Conservation (phyloP, 208 protist genomes). For the Acanthamoeba castellanii region DNA sequence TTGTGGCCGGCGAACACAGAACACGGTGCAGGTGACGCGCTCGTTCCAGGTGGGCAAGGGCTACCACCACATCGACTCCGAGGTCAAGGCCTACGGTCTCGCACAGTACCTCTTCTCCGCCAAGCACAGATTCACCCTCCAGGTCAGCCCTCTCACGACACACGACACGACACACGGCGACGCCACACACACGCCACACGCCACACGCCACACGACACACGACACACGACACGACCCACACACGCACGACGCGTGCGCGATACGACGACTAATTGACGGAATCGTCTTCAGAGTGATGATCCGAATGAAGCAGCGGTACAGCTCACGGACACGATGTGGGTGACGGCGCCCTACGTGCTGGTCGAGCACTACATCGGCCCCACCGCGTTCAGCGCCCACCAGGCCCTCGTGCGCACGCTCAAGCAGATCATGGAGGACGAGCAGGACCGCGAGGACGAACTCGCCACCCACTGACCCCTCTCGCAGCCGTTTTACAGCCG, state of each 20-base stretch:
- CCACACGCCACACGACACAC: no score
- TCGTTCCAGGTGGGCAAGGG: not conserved
- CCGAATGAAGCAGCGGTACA: not conserved
- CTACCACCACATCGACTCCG: not conserved
- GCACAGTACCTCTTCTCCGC: conserved; percentile 32
- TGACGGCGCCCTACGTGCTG: not conserved
- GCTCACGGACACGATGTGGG: not conserved
- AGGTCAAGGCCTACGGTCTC: not conserved
- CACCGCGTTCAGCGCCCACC: not conserved
- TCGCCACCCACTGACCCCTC: no score
- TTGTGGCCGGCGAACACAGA: not conserved
- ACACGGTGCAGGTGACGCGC: conserved; percentile 9
- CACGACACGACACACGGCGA: no score
- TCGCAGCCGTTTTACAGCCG: no score
- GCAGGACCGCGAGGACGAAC: not conserved
- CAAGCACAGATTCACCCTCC: not conserved
- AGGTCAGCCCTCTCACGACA: no score
- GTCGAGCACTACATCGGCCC: not conserved
- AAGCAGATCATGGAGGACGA: not conserved
- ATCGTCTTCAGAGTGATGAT: conserved; percentile 2
- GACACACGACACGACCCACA: no score
- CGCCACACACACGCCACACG: no score
- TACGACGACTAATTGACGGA: no score
- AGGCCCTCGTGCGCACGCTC: not conserved
- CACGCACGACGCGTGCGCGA: no score